Evolutionary conservation across 1,284 basidiomycete genomes (phyloP), one percentile per base, ranked within the genome.

Genomic region (Ustilago bromivora): DNA sequence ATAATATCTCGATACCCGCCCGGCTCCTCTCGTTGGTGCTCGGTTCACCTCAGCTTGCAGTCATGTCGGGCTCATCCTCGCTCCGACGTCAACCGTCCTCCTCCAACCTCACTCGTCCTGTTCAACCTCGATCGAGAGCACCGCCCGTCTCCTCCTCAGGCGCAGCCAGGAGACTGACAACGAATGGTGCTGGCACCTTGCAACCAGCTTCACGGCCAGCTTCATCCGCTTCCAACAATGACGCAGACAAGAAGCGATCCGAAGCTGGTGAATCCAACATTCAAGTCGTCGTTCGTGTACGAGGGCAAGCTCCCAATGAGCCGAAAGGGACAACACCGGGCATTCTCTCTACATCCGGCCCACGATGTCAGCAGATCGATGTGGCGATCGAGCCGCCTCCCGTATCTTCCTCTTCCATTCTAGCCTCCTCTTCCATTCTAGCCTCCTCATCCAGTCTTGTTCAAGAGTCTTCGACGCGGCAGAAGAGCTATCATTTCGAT

Each of bases 401-500:
- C 34, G 77, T 79, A 15, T 78, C 72, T 12, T 79, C 78, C 23
- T 69, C 69, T 3, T 73, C 79, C 11, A 46, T 61, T 31, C 53
- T 76, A 17, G 49, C 63, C 10, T 57, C 61, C 31, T 68, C 71
- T 17, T 63, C 70, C 54, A 46, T 61, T 31, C 53, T 76, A 19
- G 49, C 63, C 10, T 57, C 61, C 31, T 68, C 71, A 13, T 63
- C 70, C 54, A 65, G 40, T 36, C 67, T 79, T 6, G 74, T 80
- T 2, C 71, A 72, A 10, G 75, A 77, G 34, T 67, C 70, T 3
- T 63, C 69, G 4, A 65, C 67, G 11, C 76, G 82, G 11, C 76
- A 82, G 34, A 83, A 80, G 71, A 84, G 79, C 49, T 86, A 86
- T 61, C 79, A 79, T 43, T 86, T 84, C 51, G 84, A 86, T 43